Conservation (phyloP, 129 eudicot genomes). For the Heracleum sosnowskyi region DNA sequence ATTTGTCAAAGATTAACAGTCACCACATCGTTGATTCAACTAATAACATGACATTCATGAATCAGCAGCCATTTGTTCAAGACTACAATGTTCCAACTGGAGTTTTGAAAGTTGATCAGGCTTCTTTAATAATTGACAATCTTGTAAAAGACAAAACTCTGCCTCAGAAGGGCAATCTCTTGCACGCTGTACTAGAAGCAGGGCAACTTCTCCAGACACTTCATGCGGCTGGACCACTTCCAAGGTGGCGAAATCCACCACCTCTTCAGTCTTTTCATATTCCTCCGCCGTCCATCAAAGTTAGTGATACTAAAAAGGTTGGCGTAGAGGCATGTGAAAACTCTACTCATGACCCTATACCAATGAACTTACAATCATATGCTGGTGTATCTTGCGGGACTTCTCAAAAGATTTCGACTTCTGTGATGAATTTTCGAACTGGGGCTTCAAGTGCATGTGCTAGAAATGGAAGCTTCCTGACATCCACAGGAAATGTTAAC, state of each 20-base stretch:
- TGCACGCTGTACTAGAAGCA: conserved; percentile 45
- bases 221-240: conserved; percentile 39
- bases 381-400: conserved; percentile 31
- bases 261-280: conserved; percentile 30
- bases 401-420: conserved; percentile 28
- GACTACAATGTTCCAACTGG: conserved; percentile 8
- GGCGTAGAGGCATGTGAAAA: conserved; percentile 12
- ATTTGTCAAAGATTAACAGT: conserved; percentile 26
- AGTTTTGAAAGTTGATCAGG: conserved; percentile 23
- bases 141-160: conserved; percentile 47
- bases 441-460: conserved; percentile 17
- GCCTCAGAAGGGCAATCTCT: conserved; percentile 54
- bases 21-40: conserved; percentile 15
- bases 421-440: conserved; percentile 29
- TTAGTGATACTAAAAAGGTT: conserved; percentile 5
- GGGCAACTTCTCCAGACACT: conserved; percentile 58
- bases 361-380: conserved; percentile 17
- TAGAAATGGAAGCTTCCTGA: conserved; percentile 16
- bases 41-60: conserved; percentile 9
- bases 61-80: conserved; percentile 21
- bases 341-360: conserved; percentile 6
- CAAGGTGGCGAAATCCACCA: conserved; percentile 48
- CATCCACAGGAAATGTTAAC: conserved; percentile 13
- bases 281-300: conserved; percentile 39
- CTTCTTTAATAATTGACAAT: conserved; percentile 35